phyloP scores from a whole-genome alignment of 208 protist genomes.

The Vickermania ingenoplastis region DNA sequence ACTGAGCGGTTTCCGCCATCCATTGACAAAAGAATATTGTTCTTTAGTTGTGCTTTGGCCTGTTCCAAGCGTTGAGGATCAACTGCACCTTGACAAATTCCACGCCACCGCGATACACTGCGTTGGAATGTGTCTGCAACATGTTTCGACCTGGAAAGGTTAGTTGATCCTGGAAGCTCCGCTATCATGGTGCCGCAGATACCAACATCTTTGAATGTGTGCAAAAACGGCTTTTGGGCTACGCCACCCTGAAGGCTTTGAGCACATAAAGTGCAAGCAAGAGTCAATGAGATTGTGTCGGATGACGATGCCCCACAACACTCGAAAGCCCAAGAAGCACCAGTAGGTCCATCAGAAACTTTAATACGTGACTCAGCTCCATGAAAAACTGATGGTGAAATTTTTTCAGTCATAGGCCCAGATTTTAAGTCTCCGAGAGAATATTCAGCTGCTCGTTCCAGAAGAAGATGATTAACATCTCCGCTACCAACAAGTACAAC shows the following conservation, averaged over 20 bases:
- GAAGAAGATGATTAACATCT: slow-evolving; percentile 90
- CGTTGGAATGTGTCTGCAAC: slow-evolving; percentile 84
- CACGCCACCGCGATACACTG: slow-evolving; percentile 82
- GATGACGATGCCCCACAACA: slow-evolving; percentile 75
- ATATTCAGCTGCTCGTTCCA: slow-evolving; percentile 87
- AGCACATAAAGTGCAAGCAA: slow-evolving; percentile 46
- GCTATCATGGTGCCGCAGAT: slow-evolving; percentile 85
- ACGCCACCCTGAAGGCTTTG: slow-evolving; percentile 83
- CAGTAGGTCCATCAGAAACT: slow-evolving; percentile 87
- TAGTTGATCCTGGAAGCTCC: slow-evolving; percentile 42
- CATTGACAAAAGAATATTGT: slow-evolving; percentile 84
- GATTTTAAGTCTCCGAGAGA: slow-evolving; percentile 88
- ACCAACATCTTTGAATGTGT: slow-evolving; percentile 83
- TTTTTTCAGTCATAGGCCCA: slow-evolving; percentile 13
- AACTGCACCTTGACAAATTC: slow-evolving; percentile 77
- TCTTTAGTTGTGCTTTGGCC: slow-evolving; percentile 87
- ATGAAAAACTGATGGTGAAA: slow-evolving; percentile 20
- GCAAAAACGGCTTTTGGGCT: slow-evolving; percentile 77
- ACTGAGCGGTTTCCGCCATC: slow-evolving; percentile 80
- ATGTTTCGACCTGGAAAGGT: slow-evolving; percentile 48
- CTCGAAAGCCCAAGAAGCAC: slow-evolving; percentile 84
- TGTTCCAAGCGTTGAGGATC: slow-evolving; percentile 76
- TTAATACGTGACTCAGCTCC: slow-evolving; percentile 81
- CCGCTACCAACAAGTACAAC: slow-evolving; percentile 95
- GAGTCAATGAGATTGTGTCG: slow-evolving; percentile 76